Evolutionary conservation across 2,329 filamentous ascomycete genomes (phyloP), one percentile per base, ranked within the genome.

Genomic region (Phialocephala subalpina): DNA sequence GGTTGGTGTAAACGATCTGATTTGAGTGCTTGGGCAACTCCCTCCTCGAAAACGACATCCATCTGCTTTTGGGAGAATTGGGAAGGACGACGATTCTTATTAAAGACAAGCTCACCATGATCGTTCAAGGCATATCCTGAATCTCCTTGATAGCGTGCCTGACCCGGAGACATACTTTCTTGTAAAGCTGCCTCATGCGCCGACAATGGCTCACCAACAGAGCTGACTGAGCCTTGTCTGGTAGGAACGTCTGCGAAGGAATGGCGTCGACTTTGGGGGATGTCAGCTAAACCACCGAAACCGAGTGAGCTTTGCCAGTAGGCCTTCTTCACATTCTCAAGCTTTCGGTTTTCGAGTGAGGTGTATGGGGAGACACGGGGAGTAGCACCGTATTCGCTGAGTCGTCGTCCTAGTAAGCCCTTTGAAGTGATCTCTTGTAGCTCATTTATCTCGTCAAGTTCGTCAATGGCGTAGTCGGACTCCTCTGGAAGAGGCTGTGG

Each of bases 231-330:
- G 1, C 83, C 85, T 70, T 90, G 88, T 16, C 88, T 83, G 29
- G 87, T 88, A 33, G 86, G 87, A 73, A 90, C 84, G 72, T 89
- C 89, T 60, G 88, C 92, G 75, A 96, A 93, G 1, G 92, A 95
- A 77, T 95, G 92, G 33, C 92, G 88, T 66, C 92, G 86, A 73
- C 91, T 93, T 73, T 94, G 91, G 14, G 90, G 87, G 35, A 88
- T 82, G 67, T 92, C 90, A 3, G 82, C 83, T 27, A 86, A 70
- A 18, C 85, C 83, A 53, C 86, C 84, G 75, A 92, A 91, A 1
- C 87, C 88, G n/a, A 89, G 83, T 6, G 89, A 88, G 71, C 86
- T 91, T 70, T 92, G 90, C 91, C 91, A 94, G 67, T 87, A 86
- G 3, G 85, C 87, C 73, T 87, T 90, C 77, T 90, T 90, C 9